Percentiles rank a stretch among this genome's conserved stretches.
These are phyloP conservation scores for Candida arabinofermentans DNA, from an alignment of 805 yeast species.

Conservation along the genomic window DNA sequence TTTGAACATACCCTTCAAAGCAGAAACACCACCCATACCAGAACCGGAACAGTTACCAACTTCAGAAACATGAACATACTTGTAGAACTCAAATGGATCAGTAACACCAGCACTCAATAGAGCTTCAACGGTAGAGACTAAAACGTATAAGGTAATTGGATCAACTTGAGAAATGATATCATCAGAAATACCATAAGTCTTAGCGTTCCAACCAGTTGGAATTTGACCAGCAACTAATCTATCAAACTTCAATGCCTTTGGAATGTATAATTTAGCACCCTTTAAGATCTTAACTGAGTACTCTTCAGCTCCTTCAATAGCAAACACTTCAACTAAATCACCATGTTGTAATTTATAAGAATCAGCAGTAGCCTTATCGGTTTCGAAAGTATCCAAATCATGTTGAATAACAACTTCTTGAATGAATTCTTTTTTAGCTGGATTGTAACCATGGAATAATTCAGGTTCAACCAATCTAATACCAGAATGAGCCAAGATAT, in stretches of 20 bases:
- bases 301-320: conserved; percentile 85
- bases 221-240: conserved; percentile 87
- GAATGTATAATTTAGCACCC: conserved; percentile 89
- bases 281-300: conserved; percentile 84
- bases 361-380: conserved; percentile 91
- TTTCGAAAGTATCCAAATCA: conserved; percentile 92
- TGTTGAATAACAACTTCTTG: conserved; percentile 97
- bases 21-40: conserved; percentile 99
- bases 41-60: conserved; percentile 99
- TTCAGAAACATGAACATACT: conserved; percentile 96
- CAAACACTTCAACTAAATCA: conserved; percentile 87
- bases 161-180: conserved; percentile 94
- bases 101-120: conserved; percentile 91
- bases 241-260: conserved; percentile 76
- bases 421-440: conserved; percentile 84
- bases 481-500: conserved; percentile 91
- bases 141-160: conserved; percentile 86
- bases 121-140: conserved; percentile 95
- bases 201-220: conserved; percentile 98
- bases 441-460: conserved; percentile 89
- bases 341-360: conserved; percentile 94
- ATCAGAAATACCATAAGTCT: conserved; percentile 89
- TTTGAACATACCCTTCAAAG: conserved; percentile 95
- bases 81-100: conserved; percentile 97
- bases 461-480: conserved; percentile 96